Evolutionary conservation across 1,284 basidiomycete species (phyloP), one percentile per base, ranked within the genome.

Genomic region (Mrakiaceae sp.): DNA sequence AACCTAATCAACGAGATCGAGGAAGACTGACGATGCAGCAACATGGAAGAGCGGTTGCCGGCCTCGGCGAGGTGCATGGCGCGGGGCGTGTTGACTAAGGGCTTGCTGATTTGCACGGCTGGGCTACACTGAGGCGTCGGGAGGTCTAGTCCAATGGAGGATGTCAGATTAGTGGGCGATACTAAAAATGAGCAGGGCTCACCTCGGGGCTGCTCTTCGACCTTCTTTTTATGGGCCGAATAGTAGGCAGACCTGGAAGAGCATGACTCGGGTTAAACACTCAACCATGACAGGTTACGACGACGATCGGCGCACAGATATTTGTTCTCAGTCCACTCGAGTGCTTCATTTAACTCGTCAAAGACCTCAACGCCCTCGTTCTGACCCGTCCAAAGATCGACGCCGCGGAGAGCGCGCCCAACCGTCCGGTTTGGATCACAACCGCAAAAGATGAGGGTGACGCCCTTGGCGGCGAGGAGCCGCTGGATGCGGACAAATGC

Each of bases 261-360:
- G 27, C 27, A 27, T 27, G 27, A 27, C 27, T 27, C 27, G 27
- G 1, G 27, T 27, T 27, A 27, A 27, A 27, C 27, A 27, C 27
- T 27, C 27, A 27, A 27, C 27, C 27, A 27, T 27, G 27, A 27
- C 27, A 27, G 27, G 27, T 27, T 27, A 27, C 27, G 27, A 27
- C 27, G 27, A 27, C 27, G 27, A 27, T 27, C 27, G 27, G 70
- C 84, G 61, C 81, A 82, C 68, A 94, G 73, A 76, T 93, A 92
- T 0, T 83, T 85, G 75, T 92, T 91, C 76, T 93, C 90, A 0
- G 87, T 93, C 91, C 90, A 97, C 77, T 98, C 94, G 77, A 98
- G 83, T 0, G 93, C 94, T 73, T 97, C 90, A 72, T 89, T 93
- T 69, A 95, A 81, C 6, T 82, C 85, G 63, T 80, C 81, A 73